Percentiles rank a stretch among this genome's conserved stretches.
Conservation (phyloP, 2,329 filamentous ascomycete genomes). For the Tetracladium maxilliforme region DNA sequence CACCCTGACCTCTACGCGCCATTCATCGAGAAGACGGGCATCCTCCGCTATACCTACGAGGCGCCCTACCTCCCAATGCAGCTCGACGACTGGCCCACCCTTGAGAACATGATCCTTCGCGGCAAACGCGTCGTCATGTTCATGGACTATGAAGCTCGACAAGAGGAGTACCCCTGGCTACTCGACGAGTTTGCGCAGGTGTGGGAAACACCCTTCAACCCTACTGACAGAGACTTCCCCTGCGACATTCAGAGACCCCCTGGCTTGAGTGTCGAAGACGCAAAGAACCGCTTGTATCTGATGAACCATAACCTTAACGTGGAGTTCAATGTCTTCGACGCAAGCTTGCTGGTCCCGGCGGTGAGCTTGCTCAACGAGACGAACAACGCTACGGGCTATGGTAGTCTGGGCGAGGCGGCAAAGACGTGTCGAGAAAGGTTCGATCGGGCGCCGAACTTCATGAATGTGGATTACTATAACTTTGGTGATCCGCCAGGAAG, state of each 20-base stretch:
- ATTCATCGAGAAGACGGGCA: constrained; percentile 56
- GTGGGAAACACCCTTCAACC: constrained; percentile 86
- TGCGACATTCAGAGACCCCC: constrained; percentile 70
- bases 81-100: constrained; percentile 68
- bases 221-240: constrained; percentile 47
- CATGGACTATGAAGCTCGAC: constrained; percentile 57
- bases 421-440: constrained; percentile 47
- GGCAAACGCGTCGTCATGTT: constrained; percentile 65
- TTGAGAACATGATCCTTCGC: constrained; percentile 58
- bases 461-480: constrained; percentile 82
- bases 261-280: constrained; percentile 34
- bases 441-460: constrained; percentile 58
- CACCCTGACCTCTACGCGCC: constrained; percentile 43
- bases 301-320: constrained; percentile 87
- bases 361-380: constrained; percentile 55
- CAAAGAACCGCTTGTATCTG: constrained; percentile 56
- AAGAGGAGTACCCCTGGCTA: constrained; percentile 52
- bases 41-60: constrained; percentile 58
- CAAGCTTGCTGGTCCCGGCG: constrained; percentile 56
- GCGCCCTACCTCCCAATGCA: constrained; percentile 58
- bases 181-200: constrained; percentile 78
- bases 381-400: constrained; percentile 49
- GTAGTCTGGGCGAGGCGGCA: constrained; percentile 50
- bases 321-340: constrained; percentile 51
- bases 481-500: constrained; percentile 49